Conservation (phyloP, 176 grass and related monocot genomes). For the Raddia guianensis region DNA sequence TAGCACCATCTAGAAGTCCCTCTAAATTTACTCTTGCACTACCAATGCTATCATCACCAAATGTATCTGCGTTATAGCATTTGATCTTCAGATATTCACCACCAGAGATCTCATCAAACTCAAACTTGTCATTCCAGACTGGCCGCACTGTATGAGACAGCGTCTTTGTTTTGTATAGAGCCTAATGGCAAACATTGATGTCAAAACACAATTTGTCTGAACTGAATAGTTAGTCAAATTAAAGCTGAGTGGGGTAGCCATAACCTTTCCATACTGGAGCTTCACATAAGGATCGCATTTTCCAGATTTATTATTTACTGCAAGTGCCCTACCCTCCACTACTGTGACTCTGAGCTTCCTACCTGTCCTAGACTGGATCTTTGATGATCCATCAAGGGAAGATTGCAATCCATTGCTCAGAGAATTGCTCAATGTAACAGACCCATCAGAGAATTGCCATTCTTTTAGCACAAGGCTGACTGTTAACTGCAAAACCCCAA, state of each 20-base stretch:
- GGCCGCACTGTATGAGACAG: constrained; percentile 62
- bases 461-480: constrained; percentile 85
- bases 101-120: constrained; percentile 86
- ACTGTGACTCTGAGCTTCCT: constrained; percentile 79
- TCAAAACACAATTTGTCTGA: constrained; percentile 35
- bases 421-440: constrained; percentile 65
- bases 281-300: constrained; percentile 94
- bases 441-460: constrained; percentile 98
- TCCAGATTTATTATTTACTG: constrained; percentile 72
- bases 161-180: constrained; percentile 77
- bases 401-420: constrained; percentile 34
- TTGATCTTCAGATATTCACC: constrained; percentile 92
- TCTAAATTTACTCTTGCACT: constrained; percentile 85
- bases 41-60: constrained; percentile 87
- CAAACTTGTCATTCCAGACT: constrained; percentile 84
- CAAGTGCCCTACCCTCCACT: constrained; percentile 71
- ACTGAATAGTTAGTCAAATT: constrained; percentile 9
- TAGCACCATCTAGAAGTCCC: constrained; percentile 66
- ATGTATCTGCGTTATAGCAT: constrained; percentile 77
- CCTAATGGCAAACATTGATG: constrained; percentile 40
- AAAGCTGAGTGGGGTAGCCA: constrained; percentile 31
- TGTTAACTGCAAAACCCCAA: constrained; percentile 64
- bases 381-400: constrained; percentile 45
- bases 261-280: constrained; percentile 92
- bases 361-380: constrained; percentile 69